phyloP scores from a whole-genome alignment of 2,329 filamentous ascomycete species.

The Trichoderma afroharzianum region DNA sequence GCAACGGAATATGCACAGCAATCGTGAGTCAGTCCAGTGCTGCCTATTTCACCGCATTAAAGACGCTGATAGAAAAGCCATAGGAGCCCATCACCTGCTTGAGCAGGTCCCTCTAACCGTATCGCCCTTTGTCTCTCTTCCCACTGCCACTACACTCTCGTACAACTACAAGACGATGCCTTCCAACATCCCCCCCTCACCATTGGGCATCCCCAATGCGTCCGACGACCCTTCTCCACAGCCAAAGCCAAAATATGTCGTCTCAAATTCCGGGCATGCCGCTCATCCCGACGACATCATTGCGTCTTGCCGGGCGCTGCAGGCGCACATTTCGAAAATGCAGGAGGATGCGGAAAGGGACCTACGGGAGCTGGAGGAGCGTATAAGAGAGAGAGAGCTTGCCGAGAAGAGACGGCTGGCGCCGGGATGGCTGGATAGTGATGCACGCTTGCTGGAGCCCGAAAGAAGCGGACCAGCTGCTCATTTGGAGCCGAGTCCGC shows the following conservation, averaged over 20 bases:
- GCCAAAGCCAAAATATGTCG: constrained; percentile 67
- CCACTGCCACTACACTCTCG: constrained; percentile 83
- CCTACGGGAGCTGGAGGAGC: constrained; percentile 67
- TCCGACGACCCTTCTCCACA: constrained; percentile 34
- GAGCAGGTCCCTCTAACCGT: constrained; percentile 91
- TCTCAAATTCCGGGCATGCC: constrained; percentile 73
- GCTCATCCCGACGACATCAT: constrained; percentile 86
- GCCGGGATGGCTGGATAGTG: constrained; percentile 77
- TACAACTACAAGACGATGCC: constrained; percentile 94
- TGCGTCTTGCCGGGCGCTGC: constrained; percentile 73
- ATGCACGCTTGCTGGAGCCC: constrained; percentile 65
- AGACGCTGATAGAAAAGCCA: constrained; percentile 18
- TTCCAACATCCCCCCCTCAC: constrained; percentile 66
- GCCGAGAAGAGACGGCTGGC: constrained; percentile 77
- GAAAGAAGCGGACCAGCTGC: constrained; percentile 44
- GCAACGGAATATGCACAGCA: constrained; percentile 30
- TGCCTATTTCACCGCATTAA: not conserved
- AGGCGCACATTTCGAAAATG: constrained; percentile 68
- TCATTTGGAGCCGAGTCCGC: constrained; percentile 25
- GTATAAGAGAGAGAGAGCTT: constrained; percentile 61
- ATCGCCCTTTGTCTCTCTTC: constrained; percentile 89
- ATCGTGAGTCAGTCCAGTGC: constrained; percentile 28
- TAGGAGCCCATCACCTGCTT: constrained; percentile 79
- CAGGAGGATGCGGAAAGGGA: constrained; percentile 64
- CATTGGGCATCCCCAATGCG: constrained; percentile 35